phyloP scores from a whole-genome alignment of 1,139 yeast genomes.

The Pichia sp. region DNA sequence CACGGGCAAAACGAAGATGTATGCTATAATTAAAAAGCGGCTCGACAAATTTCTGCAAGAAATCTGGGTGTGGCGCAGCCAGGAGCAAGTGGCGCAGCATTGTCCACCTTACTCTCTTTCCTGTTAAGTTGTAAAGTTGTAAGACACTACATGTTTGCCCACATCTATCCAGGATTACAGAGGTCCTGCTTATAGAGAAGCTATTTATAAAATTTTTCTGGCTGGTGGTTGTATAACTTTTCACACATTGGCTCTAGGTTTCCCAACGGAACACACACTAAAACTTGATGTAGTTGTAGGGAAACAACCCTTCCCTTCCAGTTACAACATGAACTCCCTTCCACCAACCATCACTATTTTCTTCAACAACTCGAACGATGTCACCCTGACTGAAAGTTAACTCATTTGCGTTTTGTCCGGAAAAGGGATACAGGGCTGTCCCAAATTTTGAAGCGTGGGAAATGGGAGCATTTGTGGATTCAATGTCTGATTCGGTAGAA shows the following conservation, averaged over 20 bases:
- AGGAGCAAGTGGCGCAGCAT: too few relatives aligned
- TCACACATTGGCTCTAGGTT: too few relatives aligned
- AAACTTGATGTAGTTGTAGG: constrained; percentile 35
- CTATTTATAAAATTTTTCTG: too few relatives aligned
- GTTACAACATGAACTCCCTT: constrained; percentile 30
- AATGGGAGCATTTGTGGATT: background rate
- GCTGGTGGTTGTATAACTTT: too few relatives aligned
- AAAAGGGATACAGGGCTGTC: constrained; percentile 33
- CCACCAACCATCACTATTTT: constrained; percentile 38
- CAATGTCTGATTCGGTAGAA: background rate
- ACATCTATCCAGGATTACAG: constrained; percentile 3
- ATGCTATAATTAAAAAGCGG: too few relatives aligned
- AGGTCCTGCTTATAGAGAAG: too few relatives aligned
- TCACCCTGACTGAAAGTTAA: constrained; percentile 34
- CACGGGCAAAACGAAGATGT: too few relatives aligned
- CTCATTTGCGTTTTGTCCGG: constrained; percentile 32
- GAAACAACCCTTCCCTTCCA: constrained; percentile 36
- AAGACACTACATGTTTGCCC: background rate
- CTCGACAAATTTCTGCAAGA: too few relatives aligned
- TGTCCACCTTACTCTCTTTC: too few relatives aligned
- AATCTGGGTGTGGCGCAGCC: too few relatives aligned
- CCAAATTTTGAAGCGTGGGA: constrained; percentile 15
- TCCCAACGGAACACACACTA: background rate
- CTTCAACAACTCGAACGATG: constrained; percentile 29
- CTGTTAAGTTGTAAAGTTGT: too few relatives aligned